These are phyloP conservation scores for Pseudonectria buxi DNA, from an alignment of 2,329 filamentous ascomycete genomes.

Conservation along the genomic window DNA sequence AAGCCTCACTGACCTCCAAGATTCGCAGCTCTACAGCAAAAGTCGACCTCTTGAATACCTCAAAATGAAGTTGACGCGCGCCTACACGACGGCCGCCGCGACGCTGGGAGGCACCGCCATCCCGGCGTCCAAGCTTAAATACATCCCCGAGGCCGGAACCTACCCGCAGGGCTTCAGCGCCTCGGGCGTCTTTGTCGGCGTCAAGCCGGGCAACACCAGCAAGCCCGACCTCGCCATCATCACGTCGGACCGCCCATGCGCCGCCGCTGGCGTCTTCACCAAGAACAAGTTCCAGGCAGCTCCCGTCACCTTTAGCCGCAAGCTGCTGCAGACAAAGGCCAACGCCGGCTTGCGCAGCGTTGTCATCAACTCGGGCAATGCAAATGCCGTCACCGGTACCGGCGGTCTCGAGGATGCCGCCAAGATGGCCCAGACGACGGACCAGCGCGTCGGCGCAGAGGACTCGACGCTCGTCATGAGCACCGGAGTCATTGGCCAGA, in stretches of 20 bases:
- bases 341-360: conserved; percentile 71
- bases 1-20: neutral
- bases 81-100: conserved; percentile 25
- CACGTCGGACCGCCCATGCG: conserved; percentile 77
- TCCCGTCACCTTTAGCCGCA: conserved; percentile 77
- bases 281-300: conserved; percentile 98
- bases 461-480: conserved; percentile 88
- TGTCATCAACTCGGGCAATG: conserved; percentile 91
- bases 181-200: conserved; percentile 82
- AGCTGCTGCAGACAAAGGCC: conserved; percentile 59
- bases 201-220: conserved; percentile 86
- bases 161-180: conserved; percentile 88
- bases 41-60: conserved; percentile 6
- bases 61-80: conserved; percentile 28
- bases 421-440: conserved; percentile 73
- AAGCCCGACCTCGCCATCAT: conserved; percentile 89
- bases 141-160: conserved; percentile 74
- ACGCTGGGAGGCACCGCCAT: conserved; percentile 35
- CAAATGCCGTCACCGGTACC: conserved; percentile 92
- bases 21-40: conserved; percentile 5
- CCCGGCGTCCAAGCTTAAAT: conserved; percentile 79
- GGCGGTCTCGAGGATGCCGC: conserved; percentile 83
- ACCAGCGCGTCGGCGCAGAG: conserved; percentile 48
- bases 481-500: conserved; percentile 94
- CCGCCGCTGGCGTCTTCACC: conserved; percentile 89